Base-by-base conservation (phyloP, 2,329 filamentous ascomycete genomes). In the Hymenoscyphus salicellus region DNA sequence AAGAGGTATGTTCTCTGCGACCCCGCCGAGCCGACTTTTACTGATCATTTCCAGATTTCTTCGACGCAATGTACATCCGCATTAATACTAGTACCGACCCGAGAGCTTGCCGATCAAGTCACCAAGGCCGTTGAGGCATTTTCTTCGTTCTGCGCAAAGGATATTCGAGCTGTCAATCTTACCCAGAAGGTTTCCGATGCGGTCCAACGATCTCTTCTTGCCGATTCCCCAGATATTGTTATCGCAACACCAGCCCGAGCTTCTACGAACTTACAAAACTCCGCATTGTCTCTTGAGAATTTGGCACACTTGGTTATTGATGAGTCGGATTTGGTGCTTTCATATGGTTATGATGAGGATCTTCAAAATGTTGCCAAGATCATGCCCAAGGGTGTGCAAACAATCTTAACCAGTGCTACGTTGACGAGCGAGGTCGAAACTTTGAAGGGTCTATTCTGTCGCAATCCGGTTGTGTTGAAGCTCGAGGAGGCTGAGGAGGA, bases 331-430 rank as follows among this genome's bases (percentile, higher is more conserved):
- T 78, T 99, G 68, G 90, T 99, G 6, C 81, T 98, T 63, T 96
- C 92, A 3, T 99, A 98, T 75, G 95, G 93, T 58, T 97, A 97
- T 75, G 89, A 94, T 64, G 91, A 96, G 65, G 95, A 98, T 72
- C 83, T 99, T 66, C 86, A 93, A 72, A 89, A 86, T 70, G 83
- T 99, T 38, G 84, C 93, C 0, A 87, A 89, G 70, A 84, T 88
- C 1, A 82, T 98, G 26, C 93, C 94, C 0, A 91, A 91, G 74
- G 91, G 91, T 1, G 86, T 96, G 0, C 95, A 99, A 79, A 93
- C 92, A 1, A 89, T 95, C 73, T 84, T 99, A 75, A 96, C 96
- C 87, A 97, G 92, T 70, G 95, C 95, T 6, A 99, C 95, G 0
- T 82, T 99, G 61, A 93, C 91, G 4, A 86, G 89, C 0, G 95